phyloP scores from a whole-genome alignment of 805 yeast species.

The Debaryomyces hansenii region DNA sequence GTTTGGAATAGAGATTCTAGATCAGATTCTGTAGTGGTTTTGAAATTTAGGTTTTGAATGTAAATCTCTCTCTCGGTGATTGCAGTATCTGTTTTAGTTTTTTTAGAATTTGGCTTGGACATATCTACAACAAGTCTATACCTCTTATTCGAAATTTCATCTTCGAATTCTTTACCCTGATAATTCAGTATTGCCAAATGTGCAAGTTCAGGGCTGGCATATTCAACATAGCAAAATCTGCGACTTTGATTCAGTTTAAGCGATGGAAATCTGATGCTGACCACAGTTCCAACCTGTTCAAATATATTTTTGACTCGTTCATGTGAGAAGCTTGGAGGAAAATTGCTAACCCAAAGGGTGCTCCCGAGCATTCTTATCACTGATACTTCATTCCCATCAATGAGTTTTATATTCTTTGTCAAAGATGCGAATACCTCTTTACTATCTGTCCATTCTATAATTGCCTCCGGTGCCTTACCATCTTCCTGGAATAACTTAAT shows the following conservation, averaged over 20 bases:
- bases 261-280: slow-evolving; percentile 65
- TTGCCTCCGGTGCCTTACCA: slow-evolving; percentile 35
- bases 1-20: slow-evolving; percentile 43
- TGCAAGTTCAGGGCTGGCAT: slow-evolving; percentile 42
- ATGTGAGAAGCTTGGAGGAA: slow-evolving; percentile 54
- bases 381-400: slow-evolving; percentile 42
- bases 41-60: slow-evolving; percentile 53
- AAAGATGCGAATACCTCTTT: slow-evolving; percentile 55
- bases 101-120: slow-evolving; percentile 50
- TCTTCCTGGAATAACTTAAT: slow-evolving; percentile 21
- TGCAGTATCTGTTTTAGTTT: slow-evolving; percentile 43
- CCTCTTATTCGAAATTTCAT: slow-evolving; percentile 17
- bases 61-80: slow-evolving; percentile 59
- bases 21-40: slow-evolving; percentile 34
- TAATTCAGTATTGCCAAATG: slow-evolving; percentile 38
- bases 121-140: slow-evolving; percentile 54
- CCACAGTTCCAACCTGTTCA: slow-evolving; percentile 35
- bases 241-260: slow-evolving; percentile 53
- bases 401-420: slow-evolving; percentile 53
- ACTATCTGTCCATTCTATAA: slow-evolving; percentile 56
- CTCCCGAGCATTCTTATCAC: slow-evolving; percentile 48
- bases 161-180: slow-evolving; percentile 38
- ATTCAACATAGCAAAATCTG: slow-evolving; percentile 76
- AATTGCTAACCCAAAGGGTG: slow-evolving; percentile 74
- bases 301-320: slow-evolving; percentile 43